Evolutionary conservation across 805 yeast species (phyloP), one percentile per base, ranked within the genome.

Genomic region (Teunomyces pallodes): DNA sequence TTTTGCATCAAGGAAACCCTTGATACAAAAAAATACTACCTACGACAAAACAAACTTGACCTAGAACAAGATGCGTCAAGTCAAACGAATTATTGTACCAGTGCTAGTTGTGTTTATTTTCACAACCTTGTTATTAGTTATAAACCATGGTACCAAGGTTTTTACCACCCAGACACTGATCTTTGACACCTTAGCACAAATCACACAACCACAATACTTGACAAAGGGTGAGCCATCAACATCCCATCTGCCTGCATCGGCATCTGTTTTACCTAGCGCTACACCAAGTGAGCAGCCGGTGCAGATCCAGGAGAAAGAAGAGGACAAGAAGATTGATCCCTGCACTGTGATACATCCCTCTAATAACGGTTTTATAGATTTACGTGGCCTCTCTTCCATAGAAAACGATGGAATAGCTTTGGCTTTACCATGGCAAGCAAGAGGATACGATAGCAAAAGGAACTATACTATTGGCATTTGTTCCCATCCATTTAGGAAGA

Each of bases 401-500:
- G 53, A 77, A 52, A 53, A 83, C 66, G 72, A 77, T 64, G 70
- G 82, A 70, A 53, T 65, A 55, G 56, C 74, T 7, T n/a, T 65
- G 55, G 56, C 74, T 7, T n/a, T 51, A 29, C 64, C 76, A 13
- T 88, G 91, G 89, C 66, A 74, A 35, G 82, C 91, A 3, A 77
- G 76, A 51, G 95, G 95, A 0, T 78, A 76, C 62, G 94, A 85
- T 53, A 80, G 79, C 56, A 83, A 83, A 26, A 72, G 69, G 42
- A 90, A 90, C 65, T 90, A 85, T 68, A 86, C 92, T 41, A 13
- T 76, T 56, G 85, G 79, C 8, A 67, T 75, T 40, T 58, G 77
- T 60, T 58, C 83, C 50, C 57, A 79, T 64, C 66, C 80, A 50
- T 59, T 75, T 67, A 57, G 80, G 58, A 48, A 75, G 68, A 14